phyloP scores from a whole-genome alignment of 2,329 filamentous ascomycete species.

The Neonectria magnoliae region DNA sequence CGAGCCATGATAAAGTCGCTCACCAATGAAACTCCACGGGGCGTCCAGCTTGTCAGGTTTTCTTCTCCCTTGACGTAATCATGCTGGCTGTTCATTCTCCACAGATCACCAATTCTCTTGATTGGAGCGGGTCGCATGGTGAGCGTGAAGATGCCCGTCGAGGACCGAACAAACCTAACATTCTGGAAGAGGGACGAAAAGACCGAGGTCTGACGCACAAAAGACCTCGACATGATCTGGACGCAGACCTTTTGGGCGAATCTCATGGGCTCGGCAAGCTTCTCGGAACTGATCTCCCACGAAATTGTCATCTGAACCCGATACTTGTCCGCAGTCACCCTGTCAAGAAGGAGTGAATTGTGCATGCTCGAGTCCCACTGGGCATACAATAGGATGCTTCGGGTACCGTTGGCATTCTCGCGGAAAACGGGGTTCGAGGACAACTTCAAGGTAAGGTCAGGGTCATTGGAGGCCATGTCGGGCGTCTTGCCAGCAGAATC shows the following conservation, averaged over 20 bases:
- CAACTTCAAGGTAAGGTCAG: conserved; percentile 81
- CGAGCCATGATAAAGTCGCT: conserved; percentile 82
- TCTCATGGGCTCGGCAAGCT: conserved; percentile 86
- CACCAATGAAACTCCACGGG: conserved; percentile 90
- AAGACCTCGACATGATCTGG: conserved; percentile 85
- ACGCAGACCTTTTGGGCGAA: conserved; percentile 84
- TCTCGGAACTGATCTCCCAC: conserved; percentile 87
- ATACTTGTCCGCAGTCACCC: conserved; percentile 91
- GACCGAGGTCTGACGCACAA: conserved; percentile 86
- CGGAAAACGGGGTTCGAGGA: conserved; percentile 81
- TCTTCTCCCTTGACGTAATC: conserved; percentile 98
- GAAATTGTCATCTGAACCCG: conserved; percentile 86
- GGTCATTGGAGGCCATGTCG: conserved; percentile 76
- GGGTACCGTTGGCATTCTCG: conserved; percentile 89
- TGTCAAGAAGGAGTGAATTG: conserved; percentile 90
- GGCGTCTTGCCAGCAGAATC: conserved; percentile 87
- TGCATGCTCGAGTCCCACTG: conserved; percentile 98
- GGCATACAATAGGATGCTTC: conserved; percentile 84
- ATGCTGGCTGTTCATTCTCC: conserved; percentile 94
- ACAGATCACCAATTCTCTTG: conserved; percentile 90
- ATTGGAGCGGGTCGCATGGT: conserved; percentile 88
- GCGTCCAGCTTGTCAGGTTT: conserved; percentile 83
- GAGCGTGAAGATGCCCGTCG: conserved; percentile 86
- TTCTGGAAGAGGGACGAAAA: conserved; percentile 89
- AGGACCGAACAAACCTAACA: conserved; percentile 86